Base-by-base conservation (phyloP, 1,284 basidiomycete species). In the Apiotrichum domesticum region DNA sequence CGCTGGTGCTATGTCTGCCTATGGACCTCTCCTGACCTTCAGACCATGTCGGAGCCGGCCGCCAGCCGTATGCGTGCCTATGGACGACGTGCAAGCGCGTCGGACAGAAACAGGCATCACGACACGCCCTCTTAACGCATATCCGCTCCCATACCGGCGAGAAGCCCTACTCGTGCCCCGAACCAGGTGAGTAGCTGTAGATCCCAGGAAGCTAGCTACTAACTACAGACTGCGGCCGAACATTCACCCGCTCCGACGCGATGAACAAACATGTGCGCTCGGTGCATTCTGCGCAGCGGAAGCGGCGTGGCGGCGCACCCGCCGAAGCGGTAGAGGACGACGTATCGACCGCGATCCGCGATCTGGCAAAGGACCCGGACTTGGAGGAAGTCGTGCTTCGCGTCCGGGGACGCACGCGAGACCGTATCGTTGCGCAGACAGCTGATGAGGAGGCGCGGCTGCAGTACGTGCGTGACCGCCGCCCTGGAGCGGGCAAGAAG, bases 71-170 rank as follows among this genome's bases (percentile, higher is more conserved):
- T 40, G 63, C 62, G 11, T 74, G 72, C 49, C 45, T 63, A 29
- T 74, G 72, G 72, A 35, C 53, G 14, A 61, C 56, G 3, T 74
- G 72, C 57, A 55, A 56, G 32, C 62, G 72, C 7, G 39, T 56
- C n/a, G 72, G 70, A 4, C 66, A 70, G 45, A 67, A 65, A 43
- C 72, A 72, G 52, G 63, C 65, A 1, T 68, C 65, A 9, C 52
- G 70, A 37, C 68, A 71, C 50, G 63, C 66, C 1, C 58, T 74
- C 33, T 57, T 67, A 11, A 71, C 70, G 10, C 94, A 98, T 74
- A 92, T 95, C 54, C 86, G 94, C 56, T 96, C 92, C 0, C 94
- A 98, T 76, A 98, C 95, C 0, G 94, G 94, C 66, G 95, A 98
- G 77, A 95, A 94, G 71, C 94, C 95, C 2, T 96, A 96, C 71